Evolutionary conservation across 2,329 filamentous ascomycete genomes (phyloP).

Genomic region (Colletotrichum shisoi): DNA sequence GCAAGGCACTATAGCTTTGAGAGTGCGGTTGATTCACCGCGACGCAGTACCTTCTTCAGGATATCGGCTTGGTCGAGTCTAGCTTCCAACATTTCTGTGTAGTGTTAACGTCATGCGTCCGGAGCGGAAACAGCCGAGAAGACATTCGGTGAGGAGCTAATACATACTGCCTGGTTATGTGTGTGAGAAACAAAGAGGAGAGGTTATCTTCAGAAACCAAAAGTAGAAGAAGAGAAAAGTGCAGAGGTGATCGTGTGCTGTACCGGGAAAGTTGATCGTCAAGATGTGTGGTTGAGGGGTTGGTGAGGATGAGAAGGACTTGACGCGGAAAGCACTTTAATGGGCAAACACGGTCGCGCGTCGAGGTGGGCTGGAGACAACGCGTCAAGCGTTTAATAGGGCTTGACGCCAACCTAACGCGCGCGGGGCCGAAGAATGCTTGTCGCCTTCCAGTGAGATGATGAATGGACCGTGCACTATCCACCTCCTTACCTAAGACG

Average conservation of each 20-base stretch:
- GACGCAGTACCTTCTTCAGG: slow-evolving; percentile 84
- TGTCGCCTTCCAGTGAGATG: background rate
- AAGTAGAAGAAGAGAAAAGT: slow-evolving; percentile 15
- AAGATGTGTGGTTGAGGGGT: slow-evolving; percentile 28
- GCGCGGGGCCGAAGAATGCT: slow-evolving; percentile 39
- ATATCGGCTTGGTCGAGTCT: slow-evolving; percentile 91
- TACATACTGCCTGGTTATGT: slow-evolving; percentile 34
- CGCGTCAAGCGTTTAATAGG: slow-evolving; percentile 44
- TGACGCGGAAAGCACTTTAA: slow-evolving; percentile 48
- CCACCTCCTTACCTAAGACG: slow-evolving; percentile 10
- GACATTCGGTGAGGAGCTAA: background rate
- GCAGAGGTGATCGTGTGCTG: slow-evolving; percentile 16
- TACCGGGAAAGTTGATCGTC: slow-evolving; percentile 8
- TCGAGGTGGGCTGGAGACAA: slow-evolving; percentile 43
- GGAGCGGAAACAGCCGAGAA: background rate
- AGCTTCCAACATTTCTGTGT: slow-evolving; percentile 85
- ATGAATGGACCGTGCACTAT: slow-evolving; percentile 27
- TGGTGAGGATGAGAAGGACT: slow-evolving; percentile 35
- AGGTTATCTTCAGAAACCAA: slow-evolving; percentile 34
- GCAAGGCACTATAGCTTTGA: background rate
- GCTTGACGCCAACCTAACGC: slow-evolving; percentile 47
- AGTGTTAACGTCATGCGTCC: slow-evolving; percentile 47
- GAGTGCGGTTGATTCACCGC: background rate
- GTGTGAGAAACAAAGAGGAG: slow-evolving; percentile 14
- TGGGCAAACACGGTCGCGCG: slow-evolving; percentile 43